Percentiles rank a stretch among this genome's conserved stretches.
These are phyloP conservation scores for Malus domestica DNA, from an alignment of 306 rosid genomes.

Conservation along the genomic window ASM211411v1 NC_041800.1:32205233-32205732, in stretches of 20 bases:
- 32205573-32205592: constrained; percentile 78
- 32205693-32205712: background rate
- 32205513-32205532: constrained; percentile 77
- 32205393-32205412: constrained; percentile 65
- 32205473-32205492: constrained; percentile 84
- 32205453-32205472: constrained; percentile 82
- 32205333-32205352: constrained; percentile 91
- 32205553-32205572: constrained; percentile 97
- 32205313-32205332: constrained; percentile 81
- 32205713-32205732: background rate
- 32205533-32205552: constrained; percentile 65
- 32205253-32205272: too few relatives aligned
- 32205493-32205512: constrained; percentile 85
- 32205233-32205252: too few relatives aligned
- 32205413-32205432: constrained; percentile 51
- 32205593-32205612: constrained; percentile 83
- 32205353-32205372: constrained; percentile 51
- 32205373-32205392: constrained; percentile 71
- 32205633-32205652: constrained; percentile 79
- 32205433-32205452: constrained; percentile 81
- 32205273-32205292: background rate
- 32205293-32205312: constrained; percentile 47
- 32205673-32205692: constrained; percentile 33
- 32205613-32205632: constrained; percentile 91
- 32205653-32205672: constrained; percentile 93